Base-by-base conservation (phyloP, 179 eudicot genomes). In the Nepenthes alata region DNA sequence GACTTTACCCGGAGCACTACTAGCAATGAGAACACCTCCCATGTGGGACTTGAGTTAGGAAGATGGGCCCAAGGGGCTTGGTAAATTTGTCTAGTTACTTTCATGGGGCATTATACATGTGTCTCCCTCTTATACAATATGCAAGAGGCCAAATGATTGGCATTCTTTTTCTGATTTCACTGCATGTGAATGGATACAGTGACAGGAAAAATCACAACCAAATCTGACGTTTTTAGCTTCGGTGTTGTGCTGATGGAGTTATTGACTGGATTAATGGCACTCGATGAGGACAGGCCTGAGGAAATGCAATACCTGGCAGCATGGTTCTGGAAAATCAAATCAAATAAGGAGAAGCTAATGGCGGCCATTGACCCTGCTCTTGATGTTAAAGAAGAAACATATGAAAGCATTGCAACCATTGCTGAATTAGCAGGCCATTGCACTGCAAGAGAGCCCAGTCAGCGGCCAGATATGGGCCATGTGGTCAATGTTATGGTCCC, bases 391-490 rank as follows among this genome's bases (percentile, higher is more conserved):
- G 83, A 79, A 16, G 96, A 89, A 62, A 73, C 75, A 45, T 37
- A 60, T 0, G 85, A 89, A 37, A 87, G 83, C 81, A 76, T 89
- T 38, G 58, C 78, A 53, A 71, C 70, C 1, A 67, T 89, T 4
- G 84, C 96, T 3, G 98, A 89, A 54, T 78, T 86, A 38, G 98
- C 96, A 0, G 95, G 98, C 10, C 96, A 93, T 68, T 93, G 98
- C 78, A 93, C 98, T 0, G 90, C 95, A 1, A 72, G 96, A 57
- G 96, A 89, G 74, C 88, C 98, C 12, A 79, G 61, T 41, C 98
- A 86, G 61, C 75, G 98, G 1, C 98, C 98, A 0, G 95, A 93
- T n/a, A 93, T 93, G 95, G 95, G 98, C 2, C 93, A 93, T 41
- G 95, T 82, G 2, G 96, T 93, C 53, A 89, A 80, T 37, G 88